These are phyloP conservation scores for Cladophialophora exuberans DNA, from an alignment of 2,329 filamentous ascomycete species.

Conservation along the genomic window DNA sequence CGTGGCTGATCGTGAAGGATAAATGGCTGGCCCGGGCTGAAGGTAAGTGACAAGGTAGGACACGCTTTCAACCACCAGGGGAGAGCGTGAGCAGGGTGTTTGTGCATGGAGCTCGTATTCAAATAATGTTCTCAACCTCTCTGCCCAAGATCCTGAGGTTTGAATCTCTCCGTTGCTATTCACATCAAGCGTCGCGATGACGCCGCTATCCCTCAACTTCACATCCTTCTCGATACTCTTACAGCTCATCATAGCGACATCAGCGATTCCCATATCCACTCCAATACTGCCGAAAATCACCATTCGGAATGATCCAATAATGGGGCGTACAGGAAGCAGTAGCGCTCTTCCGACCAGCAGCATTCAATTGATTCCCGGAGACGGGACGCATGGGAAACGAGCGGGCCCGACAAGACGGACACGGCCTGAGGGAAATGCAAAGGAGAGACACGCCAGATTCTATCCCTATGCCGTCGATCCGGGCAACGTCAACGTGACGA, in stretches of 20 bases:
- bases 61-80: no score
- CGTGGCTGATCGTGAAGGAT: no score
- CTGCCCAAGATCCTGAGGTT: background rate
- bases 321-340: background rate
- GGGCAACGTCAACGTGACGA: background rate
- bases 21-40: no score
- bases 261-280: background rate
- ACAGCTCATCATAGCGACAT: background rate
- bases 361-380: background rate
- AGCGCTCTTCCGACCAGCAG: background rate
- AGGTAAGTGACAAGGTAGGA: no score
- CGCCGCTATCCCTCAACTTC: background rate
- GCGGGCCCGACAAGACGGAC: no score
- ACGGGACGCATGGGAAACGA: conserved; percentile 15
- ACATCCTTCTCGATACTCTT: background rate
- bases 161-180: background rate
- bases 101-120: no score
- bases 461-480: background rate
- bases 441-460: background rate
- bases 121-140: no score
- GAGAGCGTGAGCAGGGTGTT: no score
- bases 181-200: background rate
- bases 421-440: background rate
- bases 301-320: conserved; percentile 3
- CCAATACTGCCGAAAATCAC: conserved; percentile 21